phyloP scores from a whole-genome alignment of 1,139 yeast species.

The Geotrichum europaeum region DNA sequence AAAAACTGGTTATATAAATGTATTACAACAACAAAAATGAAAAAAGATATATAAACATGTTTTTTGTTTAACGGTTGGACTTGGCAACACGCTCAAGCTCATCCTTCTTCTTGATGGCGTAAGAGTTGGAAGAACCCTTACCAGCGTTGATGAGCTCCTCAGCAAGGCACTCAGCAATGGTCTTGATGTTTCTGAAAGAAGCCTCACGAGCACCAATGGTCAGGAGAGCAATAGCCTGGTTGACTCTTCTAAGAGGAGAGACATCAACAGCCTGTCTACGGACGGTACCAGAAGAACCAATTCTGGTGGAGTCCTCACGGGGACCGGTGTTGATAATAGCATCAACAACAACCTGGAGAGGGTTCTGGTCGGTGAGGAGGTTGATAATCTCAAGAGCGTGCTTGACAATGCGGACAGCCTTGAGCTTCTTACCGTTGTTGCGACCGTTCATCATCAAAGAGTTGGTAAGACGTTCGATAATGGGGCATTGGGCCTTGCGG shows the following conservation, averaged over 20 bases:
- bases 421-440: slow-evolving; percentile 99
- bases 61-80: slow-evolving; percentile 85
- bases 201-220: slow-evolving; percentile 99
- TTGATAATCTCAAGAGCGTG: slow-evolving; percentile 97
- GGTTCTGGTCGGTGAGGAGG: slow-evolving; percentile 98
- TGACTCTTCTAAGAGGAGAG: slow-evolving; percentile 99
- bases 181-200: slow-evolving; percentile 99
- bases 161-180: slow-evolving; percentile 99
- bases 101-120: slow-evolving; percentile 99
- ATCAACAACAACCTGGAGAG: slow-evolving; percentile 97
- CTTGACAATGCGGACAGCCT: slow-evolving; percentile 99
- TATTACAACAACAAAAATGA: background rate
- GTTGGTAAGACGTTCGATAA: slow-evolving; percentile 98
- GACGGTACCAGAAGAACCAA: slow-evolving; percentile 99
- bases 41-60: background rate
- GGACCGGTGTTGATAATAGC: slow-evolving; percentile 99
- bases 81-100: slow-evolving; percentile 99
- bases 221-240: slow-evolving; percentile 96
- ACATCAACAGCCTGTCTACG: slow-evolving; percentile 99
- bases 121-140: slow-evolving; percentile 99
- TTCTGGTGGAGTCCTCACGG: slow-evolving; percentile 99
- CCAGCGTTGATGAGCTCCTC: slow-evolving; percentile 99
- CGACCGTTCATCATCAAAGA: slow-evolving; percentile 99
- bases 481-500: slow-evolving; percentile 99
- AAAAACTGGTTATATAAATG: background rate